phyloP scores from a whole-genome alignment of 345 rosid genomes.

The Salix caprea region DNA sequence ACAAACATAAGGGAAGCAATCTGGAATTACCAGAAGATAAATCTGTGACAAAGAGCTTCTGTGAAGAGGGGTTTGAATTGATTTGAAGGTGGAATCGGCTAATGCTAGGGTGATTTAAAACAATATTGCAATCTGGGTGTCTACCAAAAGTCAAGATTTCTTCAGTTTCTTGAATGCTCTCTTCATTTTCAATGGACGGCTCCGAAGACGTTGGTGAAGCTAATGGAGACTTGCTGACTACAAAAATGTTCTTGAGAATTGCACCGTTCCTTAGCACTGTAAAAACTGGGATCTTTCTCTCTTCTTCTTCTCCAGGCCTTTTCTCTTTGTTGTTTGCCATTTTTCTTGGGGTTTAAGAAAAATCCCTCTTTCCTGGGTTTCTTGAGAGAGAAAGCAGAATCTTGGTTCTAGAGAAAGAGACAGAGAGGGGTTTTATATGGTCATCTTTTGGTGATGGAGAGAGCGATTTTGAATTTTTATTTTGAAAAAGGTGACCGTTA shows the following conservation, averaged over 20 bases:
- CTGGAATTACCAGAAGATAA: slow-evolving; percentile 57
- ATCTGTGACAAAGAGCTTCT: slow-evolving; percentile 66
- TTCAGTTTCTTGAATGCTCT: slow-evolving; percentile 29
- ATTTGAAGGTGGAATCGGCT: slow-evolving; percentile 88
- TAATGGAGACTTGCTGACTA: slow-evolving; percentile 42
- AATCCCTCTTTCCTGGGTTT: not conserved
- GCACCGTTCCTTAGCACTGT: slow-evolving; percentile 72
- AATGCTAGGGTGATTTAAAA: slow-evolving; percentile 81
- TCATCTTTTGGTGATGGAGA: not conserved
- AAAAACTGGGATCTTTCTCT: slow-evolving; percentile 67
- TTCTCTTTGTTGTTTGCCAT: slow-evolving; percentile 31
- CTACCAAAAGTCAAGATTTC: slow-evolving; percentile 70
- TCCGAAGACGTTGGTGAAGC: not conserved
- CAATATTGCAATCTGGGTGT: slow-evolving; percentile 77
- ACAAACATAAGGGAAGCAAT: not conserved
- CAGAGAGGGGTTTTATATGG: not conserved
- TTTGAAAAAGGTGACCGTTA: slow-evolving; percentile 42
- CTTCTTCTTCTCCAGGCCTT: slow-evolving; percentile 18
- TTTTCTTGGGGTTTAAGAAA: not conserved
- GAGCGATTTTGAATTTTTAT: slow-evolving; percentile 33
- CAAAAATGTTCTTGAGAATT: slow-evolving; percentile 79
- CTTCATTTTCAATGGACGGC: slow-evolving; percentile 12
- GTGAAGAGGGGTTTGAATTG: slow-evolving; percentile 43
- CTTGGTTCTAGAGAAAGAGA: not conserved
- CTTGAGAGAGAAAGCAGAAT: not conserved